These are phyloP conservation scores for Diaporthe sp. DNA, from an alignment of 2,329 filamentous ascomycete genomes.

Conservation along the genomic window DNA sequence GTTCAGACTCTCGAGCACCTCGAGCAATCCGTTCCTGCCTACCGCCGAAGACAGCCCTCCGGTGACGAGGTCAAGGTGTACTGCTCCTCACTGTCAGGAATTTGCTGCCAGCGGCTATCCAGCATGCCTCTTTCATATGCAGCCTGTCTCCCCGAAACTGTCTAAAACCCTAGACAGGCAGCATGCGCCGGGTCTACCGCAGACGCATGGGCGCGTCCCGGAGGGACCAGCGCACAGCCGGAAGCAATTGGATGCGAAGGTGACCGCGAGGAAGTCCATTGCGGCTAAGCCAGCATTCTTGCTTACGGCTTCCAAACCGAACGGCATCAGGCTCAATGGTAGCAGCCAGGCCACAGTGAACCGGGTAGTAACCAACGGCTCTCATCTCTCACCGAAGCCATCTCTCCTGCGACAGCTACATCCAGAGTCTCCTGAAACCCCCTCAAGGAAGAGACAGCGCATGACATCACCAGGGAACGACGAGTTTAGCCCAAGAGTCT, in stretches of 20 bases:
- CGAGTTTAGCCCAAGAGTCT: conserved; percentile 6
- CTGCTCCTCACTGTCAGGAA: conserved; percentile 33
- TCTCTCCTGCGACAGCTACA: conserved; percentile 15
- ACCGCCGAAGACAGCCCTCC: conserved; percentile 29
- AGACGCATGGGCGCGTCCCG: conserved; percentile 14
- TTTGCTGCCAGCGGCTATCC: conserved; percentile 21
- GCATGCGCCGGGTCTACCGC: conserved; percentile 5
- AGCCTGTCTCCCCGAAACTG: conserved; percentile 30
- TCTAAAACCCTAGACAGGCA: not conserved
- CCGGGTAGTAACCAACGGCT: conserved; percentile 20
- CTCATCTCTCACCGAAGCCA: conserved; percentile 5
- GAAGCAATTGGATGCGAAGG: conserved; percentile 37
- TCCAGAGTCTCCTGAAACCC: conserved; percentile 17
- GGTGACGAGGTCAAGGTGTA: conserved; percentile 37
- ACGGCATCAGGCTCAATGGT: conserved; percentile 8
- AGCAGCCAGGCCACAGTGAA: conserved; percentile 6
- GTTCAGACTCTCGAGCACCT: conserved; percentile 22
- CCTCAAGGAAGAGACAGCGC: conserved; percentile 38
- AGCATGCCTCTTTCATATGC: conserved; percentile 34
- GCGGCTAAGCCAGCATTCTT: conserved; percentile 28
- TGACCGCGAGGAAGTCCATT: conserved; percentile 40
- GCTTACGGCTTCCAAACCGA: conserved; percentile 14
- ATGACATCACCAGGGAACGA: conserved; percentile 32
- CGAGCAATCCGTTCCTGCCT: conserved; percentile 37
- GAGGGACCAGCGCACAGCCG: conserved; percentile 13